These are phyloP conservation scores for Colletotrichum viniferum DNA, from an alignment of 2,329 filamentous ascomycete genomes.

Conservation along the genomic window DNA sequence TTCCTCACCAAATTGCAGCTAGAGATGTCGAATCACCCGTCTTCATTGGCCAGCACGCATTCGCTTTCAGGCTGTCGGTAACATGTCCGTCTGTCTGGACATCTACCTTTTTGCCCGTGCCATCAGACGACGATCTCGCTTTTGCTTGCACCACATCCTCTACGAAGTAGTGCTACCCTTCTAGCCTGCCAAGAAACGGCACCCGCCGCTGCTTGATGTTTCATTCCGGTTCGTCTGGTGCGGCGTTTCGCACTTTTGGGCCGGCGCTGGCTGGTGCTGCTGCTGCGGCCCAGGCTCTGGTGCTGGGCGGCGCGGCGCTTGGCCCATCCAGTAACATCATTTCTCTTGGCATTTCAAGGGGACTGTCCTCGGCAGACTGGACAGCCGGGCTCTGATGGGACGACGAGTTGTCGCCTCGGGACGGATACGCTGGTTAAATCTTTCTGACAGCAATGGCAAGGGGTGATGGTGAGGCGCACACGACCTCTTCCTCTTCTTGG, in stretches of 20 bases:
- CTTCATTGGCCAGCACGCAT: not conserved
- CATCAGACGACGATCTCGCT: not conserved
- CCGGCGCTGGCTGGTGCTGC: not conserved
- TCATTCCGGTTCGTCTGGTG: conserved; percentile 18
- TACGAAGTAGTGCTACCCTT: not conserved
- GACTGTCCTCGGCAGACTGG: not conserved
- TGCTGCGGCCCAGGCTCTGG: not conserved
- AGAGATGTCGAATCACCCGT: not conserved
- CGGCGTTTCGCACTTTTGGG: conserved; percentile 2
- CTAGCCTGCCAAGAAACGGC: not conserved
- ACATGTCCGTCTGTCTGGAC: not conserved
- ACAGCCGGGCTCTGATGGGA: not conserved
- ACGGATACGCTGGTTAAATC: not conserved
- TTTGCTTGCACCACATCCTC: not conserved
- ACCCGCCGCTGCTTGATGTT: not conserved
- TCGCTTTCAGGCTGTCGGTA: not conserved
- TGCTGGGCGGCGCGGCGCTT: not conserved
- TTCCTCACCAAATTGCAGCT: not conserved
- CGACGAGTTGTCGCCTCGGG: not conserved
- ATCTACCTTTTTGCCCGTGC: not conserved
- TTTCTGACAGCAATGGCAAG: not conserved
- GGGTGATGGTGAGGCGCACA: not conserved
- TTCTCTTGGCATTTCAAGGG: conserved; percentile 4
- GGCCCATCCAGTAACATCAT: not conserved
- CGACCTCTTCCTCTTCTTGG: not conserved